Conservation (phyloP, 2,329 filamentous ascomycete genomes). For the Phialocephala sp. region DNA sequence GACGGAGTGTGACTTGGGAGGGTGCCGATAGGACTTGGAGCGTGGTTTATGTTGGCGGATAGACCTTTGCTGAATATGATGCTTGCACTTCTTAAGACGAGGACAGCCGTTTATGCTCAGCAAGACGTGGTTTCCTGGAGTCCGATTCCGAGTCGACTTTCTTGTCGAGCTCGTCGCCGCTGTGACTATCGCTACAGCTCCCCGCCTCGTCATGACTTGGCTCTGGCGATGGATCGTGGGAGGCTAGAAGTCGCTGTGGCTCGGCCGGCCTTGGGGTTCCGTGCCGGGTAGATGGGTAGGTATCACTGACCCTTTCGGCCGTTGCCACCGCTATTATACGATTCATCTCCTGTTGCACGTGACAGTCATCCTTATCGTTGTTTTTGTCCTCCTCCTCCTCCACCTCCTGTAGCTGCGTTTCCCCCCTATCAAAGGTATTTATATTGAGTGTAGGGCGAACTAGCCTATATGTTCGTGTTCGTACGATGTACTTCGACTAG, state of each 20-base stretch:
- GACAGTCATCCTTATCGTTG: neutral
- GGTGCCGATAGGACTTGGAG: no score
- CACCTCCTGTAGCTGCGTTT: neutral
- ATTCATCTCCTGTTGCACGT: neutral
- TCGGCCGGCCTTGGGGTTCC: neutral
- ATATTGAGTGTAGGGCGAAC: neutral
- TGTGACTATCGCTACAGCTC: neutral
- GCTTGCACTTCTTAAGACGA: constrained; percentile 10
- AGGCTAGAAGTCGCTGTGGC: neutral
- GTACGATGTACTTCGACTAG: neutral
- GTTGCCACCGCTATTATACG: neutral
- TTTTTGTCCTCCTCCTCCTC: neutral
- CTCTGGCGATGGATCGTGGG: neutral
- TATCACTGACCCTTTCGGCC: neutral
- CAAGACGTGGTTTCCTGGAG: constrained; percentile 9
- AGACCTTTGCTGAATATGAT: no score
- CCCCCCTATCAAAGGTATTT: neutral
- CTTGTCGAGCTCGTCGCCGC: constrained; percentile 14
- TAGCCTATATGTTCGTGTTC: neutral
- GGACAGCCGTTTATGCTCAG: constrained; percentile 16
- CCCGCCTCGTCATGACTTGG: neutral
- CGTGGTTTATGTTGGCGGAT: no score
- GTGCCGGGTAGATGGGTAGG: no score
- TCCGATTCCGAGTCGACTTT: neutral
- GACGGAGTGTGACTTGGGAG: no score